Percentiles rank a stretch among this genome's conserved stretches.
Conservation (phyloP, 1,139 yeast species). For the Hyphopichia wangnamkhiaoensis region DNA sequence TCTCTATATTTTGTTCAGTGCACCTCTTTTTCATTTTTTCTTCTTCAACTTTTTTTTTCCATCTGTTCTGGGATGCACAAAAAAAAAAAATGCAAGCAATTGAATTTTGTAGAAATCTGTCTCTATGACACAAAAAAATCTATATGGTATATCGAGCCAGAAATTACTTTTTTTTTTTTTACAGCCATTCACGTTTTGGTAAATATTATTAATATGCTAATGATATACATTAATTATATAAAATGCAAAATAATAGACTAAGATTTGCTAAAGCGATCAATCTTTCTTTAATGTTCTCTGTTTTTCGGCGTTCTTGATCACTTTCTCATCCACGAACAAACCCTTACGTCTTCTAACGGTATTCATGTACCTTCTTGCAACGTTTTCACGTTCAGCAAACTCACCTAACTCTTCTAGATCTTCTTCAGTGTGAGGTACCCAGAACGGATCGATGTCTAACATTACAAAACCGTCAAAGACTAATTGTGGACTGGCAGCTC, state of each 20-base stretch:
- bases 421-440: conserved; percentile 99
- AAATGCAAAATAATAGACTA: no score
- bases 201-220: no score
- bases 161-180: neutral
- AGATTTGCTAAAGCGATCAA: no score
- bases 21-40: neutral
- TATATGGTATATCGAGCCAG: neutral
- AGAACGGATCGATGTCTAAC: conserved; percentile 91
- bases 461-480: conserved; percentile 87
- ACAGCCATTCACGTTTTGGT: neutral
- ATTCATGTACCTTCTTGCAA: conserved; percentile 86
- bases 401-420: conserved; percentile 94
- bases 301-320: conserved; percentile 88
- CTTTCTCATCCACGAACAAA: conserved; percentile 83
- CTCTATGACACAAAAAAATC: no score
- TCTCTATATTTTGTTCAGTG: neutral
- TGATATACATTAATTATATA: neutral
- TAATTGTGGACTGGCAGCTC: conserved; percentile 96
- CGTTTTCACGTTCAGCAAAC: conserved; percentile 86
- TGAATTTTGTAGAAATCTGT: no score
- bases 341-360: conserved; percentile 85
- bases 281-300: conserved; percentile 80
- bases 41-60: no score
- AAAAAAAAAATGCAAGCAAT: no score
- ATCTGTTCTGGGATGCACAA: no score